Evolutionary conservation across 164 flowering plant species (phyloP), one percentile per base, ranked within the genome.

Genomic region (Kalanchoe fedtschenkoi): DNA sequence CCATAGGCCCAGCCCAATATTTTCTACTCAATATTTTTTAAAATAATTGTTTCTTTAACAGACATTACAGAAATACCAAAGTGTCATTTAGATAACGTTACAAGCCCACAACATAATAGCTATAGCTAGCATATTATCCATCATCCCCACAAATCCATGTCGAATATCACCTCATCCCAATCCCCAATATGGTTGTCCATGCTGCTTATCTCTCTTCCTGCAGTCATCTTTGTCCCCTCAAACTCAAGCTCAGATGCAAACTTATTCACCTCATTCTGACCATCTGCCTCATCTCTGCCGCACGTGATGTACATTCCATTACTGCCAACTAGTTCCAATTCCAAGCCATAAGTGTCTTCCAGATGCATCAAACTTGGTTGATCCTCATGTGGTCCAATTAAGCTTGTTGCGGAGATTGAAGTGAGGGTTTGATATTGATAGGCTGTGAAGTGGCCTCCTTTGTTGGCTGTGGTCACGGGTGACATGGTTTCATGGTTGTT

Each of bases 141-240:
- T 47, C 54, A 47, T 47, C 37, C 61, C 61, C 61, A 58, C 21
- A 58, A 34, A 58, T 58, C 61, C 61, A 58, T 58, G 37, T 58
- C 61, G 17, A 58, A 58, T 14, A 58, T 58, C 5, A 58, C 13
- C 14, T 58, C 61, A 32, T 58, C 61, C 39, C 35, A 32, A 58
- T 58, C 61, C 61, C 61, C 30, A 32, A 16, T 33, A 34, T 14
- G n/a, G 5, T n/a, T 21, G 54, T 47, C 28, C 61, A 58, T 29
- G 38, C 24, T 47, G 24, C 21, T 58, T 5, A 19, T 32, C 9
- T 58, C 38, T 32, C 38, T 38, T 32, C 13, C 61, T 29, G 13
- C 61, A 13, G 24, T 33, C 8, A 33, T 10, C 19, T 17, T 33
- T 7, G 38, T 33, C 61, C 15, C 39, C 35, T 33, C 35, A 58